Percentiles rank a stretch among this genome's conserved stretches.
phyloP scores from a whole-genome alignment of 768 basidiomycete species.

The Phylloporus scabripes region DNA sequence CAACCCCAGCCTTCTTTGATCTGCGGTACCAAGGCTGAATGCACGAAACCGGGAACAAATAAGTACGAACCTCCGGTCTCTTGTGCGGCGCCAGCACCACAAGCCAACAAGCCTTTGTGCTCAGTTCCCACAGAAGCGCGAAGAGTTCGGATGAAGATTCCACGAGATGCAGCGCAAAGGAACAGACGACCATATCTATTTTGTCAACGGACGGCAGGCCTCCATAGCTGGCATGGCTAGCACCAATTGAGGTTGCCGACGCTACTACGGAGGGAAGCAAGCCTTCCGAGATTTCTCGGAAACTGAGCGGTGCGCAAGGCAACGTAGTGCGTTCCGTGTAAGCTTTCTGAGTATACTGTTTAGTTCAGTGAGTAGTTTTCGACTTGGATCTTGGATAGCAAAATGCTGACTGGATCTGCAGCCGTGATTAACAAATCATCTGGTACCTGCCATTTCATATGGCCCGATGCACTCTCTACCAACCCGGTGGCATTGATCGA shows the following conservation, averaged over 20 bases:
- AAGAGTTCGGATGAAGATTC: slow-evolving; percentile 58
- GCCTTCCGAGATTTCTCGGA: slow-evolving; percentile 58
- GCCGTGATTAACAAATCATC: slow-evolving; percentile 18
- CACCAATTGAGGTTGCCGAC: slow-evolving; percentile 8
- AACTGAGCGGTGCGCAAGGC: slow-evolving; percentile 53
- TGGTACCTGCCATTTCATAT: slow-evolving; percentile 6
- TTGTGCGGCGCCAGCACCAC: slow-evolving; percentile 71
- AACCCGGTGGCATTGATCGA: neutral
- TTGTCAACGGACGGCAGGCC: slow-evolving; percentile 6
- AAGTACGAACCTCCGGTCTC: slow-evolving; percentile 56
- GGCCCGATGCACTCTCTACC: neutral
- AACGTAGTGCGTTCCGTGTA: slow-evolving; percentile 51
- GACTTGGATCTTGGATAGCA: neutral
- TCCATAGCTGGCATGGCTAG: neutral
- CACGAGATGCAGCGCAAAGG: slow-evolving; percentile 70
- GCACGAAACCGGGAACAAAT: neutral
- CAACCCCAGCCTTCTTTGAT: slow-evolving; percentile 67
- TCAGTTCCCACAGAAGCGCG: slow-evolving; percentile 58
- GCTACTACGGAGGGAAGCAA: slow-evolving; percentile 35
- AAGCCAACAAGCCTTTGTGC: slow-evolving; percentile 57
- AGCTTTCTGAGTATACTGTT: slow-evolving; percentile 56
- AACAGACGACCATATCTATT: slow-evolving; percentile 64
- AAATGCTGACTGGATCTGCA: slow-evolving; percentile 23
- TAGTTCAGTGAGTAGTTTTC: slow-evolving; percentile 8
- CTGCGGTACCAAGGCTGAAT: slow-evolving; percentile 26